phyloP scores from a whole-genome alignment of 148 eudicot species.

The Rheum nobile region DNA sequence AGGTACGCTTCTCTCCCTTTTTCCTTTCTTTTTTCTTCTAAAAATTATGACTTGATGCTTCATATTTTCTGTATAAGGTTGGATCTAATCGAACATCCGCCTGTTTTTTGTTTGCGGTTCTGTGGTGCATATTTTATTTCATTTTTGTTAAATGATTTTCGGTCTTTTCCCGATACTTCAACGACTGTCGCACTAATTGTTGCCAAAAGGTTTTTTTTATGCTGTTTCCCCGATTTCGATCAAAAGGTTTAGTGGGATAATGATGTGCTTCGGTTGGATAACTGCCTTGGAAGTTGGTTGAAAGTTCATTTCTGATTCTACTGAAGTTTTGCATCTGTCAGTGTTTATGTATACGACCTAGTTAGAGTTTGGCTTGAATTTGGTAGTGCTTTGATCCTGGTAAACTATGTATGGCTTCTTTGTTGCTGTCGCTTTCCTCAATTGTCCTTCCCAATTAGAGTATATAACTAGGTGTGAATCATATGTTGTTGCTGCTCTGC shows the following conservation, averaged over 20 bases:
- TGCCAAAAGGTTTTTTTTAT: neutral
- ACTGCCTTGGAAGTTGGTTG: neutral
- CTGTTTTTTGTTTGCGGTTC: neutral
- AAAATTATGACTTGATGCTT: neutral
- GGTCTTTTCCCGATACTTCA: neutral
- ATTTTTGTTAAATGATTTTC: neutral
- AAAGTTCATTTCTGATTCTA: neutral
- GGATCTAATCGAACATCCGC: neutral
- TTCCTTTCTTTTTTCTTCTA: neutral
- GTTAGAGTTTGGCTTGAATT: neutral
- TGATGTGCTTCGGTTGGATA: neutral
- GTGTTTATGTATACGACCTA: neutral
- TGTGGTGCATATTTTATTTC: neutral
- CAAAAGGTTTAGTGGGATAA: neutral
- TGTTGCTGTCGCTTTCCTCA: too few relatives aligned
- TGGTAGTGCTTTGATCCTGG: neutral
- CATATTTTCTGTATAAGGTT: neutral
- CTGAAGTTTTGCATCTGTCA: neutral
- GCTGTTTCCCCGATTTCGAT: neutral
- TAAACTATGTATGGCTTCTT: neutral
- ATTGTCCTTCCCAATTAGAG: too few relatives aligned
- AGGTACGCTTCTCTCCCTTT: conserved; percentile 1
- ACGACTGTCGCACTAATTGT: neutral
- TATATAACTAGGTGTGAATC: too few relatives aligned
- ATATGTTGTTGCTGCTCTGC: neutral